A percentile compares a stretch with the other conserved stretches of the same genome.
Conservation (phyloP, 257 asterid genomes). For the Scutellaria minor region DNA sequence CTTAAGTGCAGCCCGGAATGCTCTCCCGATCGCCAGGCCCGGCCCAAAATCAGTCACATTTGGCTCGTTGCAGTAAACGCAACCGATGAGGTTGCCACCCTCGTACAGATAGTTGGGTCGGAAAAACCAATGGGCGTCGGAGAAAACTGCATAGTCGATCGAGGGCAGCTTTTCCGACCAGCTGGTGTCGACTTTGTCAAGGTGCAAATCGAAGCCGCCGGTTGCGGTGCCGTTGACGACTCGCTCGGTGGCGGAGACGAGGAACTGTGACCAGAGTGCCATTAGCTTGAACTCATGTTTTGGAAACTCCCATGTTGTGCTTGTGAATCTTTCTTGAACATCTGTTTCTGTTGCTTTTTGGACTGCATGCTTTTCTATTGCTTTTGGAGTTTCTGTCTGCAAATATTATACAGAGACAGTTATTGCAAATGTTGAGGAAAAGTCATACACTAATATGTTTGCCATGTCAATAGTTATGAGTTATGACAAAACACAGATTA, state of each 20-base stretch:
- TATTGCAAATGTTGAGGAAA: too few species aligned
- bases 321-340: constrained; percentile 26
- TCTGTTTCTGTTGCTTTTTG: constrained; percentile 38
- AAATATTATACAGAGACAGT: background rate
- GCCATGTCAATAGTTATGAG: too few species aligned
- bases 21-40: constrained; percentile 36
- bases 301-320: constrained; percentile 47
- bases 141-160: constrained; percentile 52
- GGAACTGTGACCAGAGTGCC: constrained; percentile 54
- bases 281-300: constrained; percentile 45
- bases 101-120: constrained; percentile 48
- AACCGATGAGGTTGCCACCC: constrained; percentile 43
- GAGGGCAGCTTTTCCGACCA: constrained; percentile 52
- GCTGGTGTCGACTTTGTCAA: constrained; percentile 45
- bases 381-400: constrained; percentile 49
- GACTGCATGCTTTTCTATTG: constrained; percentile 8
- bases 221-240: constrained; percentile 47
- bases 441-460: too few species aligned
- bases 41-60: constrained; percentile 39
- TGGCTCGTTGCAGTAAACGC: constrained; percentile 47
- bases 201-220: constrained; percentile 48
- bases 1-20: constrained; percentile 45
- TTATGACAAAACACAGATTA: too few species aligned
- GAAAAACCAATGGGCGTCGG: constrained; percentile 56
- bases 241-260: constrained; percentile 43